Base-by-base conservation (phyloP, 164 flowering plant genomes). In the Chimonanthus salicifolius region DNA sequence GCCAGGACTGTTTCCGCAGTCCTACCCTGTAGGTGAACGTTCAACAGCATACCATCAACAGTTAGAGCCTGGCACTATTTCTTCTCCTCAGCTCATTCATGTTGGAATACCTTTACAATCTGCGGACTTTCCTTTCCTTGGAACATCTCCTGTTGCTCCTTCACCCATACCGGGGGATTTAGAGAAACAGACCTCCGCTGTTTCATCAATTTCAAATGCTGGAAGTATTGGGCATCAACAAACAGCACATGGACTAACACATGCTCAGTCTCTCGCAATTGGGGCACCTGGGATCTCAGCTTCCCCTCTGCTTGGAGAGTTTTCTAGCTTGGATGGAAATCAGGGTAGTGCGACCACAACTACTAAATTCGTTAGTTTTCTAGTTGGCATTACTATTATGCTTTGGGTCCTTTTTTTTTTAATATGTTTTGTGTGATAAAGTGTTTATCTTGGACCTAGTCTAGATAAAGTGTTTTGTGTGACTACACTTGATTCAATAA, bases 221-320 rank as follows among this genome's bases (percentile, higher is more conserved):
- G 96, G 85, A 83, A 88, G 85, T 82, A 66, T 78, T 72, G 87
- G 80, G 48, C 83, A 84, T 58, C 88, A 83, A 72, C 97, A 87
- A 74, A 62, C 82, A 62, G 77, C 75, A 67, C 77, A 75, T 74
- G 72, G 79, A 62, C 76, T 71, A 33, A 71, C 80, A 49, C 81
- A 85, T 47, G 77, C 83, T 5, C 90, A 82, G 44, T 85, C 92
- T 58, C 88, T 89, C 82, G 90, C 95, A 47, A 89, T 93, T 76
- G 96, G 90, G 49, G 90, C 96, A 69, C 96, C 97, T 77, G 99
- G 97, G 74, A 90, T 93, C 78, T 89, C 98, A 20, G 92, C 98
- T 58, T 95, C 98, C n/a, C 98, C 96, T 49, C 83, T 91, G 77
- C 89, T 90, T 47, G 92, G 90, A 7, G 95, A 94, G 77, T 87